Percentiles rank a stretch among this genome's conserved stretches.
These are phyloP conservation scores for Zygosaccharomyces gambellarensis DNA, from an alignment of 805 yeast genomes.

Conservation along the genomic window DNA sequence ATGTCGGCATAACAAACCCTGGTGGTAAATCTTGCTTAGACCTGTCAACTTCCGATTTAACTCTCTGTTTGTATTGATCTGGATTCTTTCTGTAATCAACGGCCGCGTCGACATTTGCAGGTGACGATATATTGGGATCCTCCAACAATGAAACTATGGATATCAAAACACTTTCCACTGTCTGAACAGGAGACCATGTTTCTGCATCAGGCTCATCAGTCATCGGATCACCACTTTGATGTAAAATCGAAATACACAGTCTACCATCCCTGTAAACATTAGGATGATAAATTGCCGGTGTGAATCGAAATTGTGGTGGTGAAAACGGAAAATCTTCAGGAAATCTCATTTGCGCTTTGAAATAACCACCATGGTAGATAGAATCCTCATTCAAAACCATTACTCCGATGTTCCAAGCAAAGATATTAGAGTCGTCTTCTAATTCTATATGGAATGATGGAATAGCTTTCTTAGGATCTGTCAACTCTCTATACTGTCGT, in stretches of 20 bases:
- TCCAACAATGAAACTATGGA: constrained; percentile 86
- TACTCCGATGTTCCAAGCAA: constrained; percentile 79
- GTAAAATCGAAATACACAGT: constrained; percentile 87
- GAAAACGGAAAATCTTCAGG: constrained; percentile 87
- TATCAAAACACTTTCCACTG: constrained; percentile 84
- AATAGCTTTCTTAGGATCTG: constrained; percentile 83
- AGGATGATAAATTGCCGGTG: constrained; percentile 92
- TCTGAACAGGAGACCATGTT: constrained; percentile 92
- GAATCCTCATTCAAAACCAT: constrained; percentile 89
- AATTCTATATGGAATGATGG: constrained; percentile 67
- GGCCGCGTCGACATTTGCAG: constrained; percentile 95
- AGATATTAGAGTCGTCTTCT: constrained; percentile 54
- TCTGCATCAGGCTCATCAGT: constrained; percentile 90
- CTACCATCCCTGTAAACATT: constrained; percentile 92
- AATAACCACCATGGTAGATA: constrained; percentile 89
- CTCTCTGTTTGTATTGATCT: constrained; percentile 68
- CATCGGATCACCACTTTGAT: constrained; percentile 85
- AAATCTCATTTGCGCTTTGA: constrained; percentile 90
- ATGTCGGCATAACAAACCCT: constrained; percentile 76
- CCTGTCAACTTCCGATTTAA: constrained; percentile 74
- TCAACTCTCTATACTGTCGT: constrained; percentile 90
- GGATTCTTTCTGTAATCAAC: constrained; percentile 82
- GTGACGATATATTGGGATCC: constrained; percentile 89
- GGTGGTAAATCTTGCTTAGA: constrained; percentile 82
- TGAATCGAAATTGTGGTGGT: constrained; percentile 89